Evolutionary conservation across 2,329 filamentous ascomycete species (phyloP), one percentile per base, ranked within the genome.

Genomic region (Emericellopsis atlantica): DNA sequence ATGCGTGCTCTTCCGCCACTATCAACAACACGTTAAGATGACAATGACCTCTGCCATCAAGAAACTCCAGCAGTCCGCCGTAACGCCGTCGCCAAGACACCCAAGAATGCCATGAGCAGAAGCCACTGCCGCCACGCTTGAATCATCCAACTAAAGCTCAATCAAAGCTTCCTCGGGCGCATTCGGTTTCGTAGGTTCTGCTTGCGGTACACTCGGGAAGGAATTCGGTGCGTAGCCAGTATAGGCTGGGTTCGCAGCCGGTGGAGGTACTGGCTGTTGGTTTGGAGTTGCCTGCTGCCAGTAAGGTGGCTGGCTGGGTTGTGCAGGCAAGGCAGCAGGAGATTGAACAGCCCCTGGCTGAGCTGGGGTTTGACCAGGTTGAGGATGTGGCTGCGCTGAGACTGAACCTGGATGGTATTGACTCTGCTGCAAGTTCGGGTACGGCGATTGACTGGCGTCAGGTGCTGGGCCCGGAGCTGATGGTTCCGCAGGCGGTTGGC

Each of bases 161-260:
- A 92, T 92, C 52, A 92, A 61, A 44, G 79, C 82, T 60, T 90
- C 85, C 59, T 90, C 84, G 37, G 82, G 70, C 1, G 65, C 70
- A 12, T 72, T 73, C 51, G 69, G 52, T 45, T 56, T 54, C 21
- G 53, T 45, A 4, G 59, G 61, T 35, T 65, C 62, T 39, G 60
- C 69, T 40, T 62, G 61, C 11, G 74, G 76, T 23, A 74, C 69
- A 3, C 73, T 66, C 1, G 83, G 82, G 51, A 86, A 85, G 3
- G 72, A 64, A 21, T 80, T 74, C 51, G 76, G 74, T 4, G 59
- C 62, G 50, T 76, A 81, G 50, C 67, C 64, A 10, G 57, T 45
- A 45, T 76, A 74, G 26, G 12, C 26, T 9, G 26, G 26, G 12
- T 3, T 59, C 62, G 48, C 62, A 60, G n/a, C 53, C 56, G 44